Percentiles rank a stretch among this genome's conserved stretches.
These are phyloP conservation scores for Aspergillus spinulosporus DNA, from an alignment of 2,329 filamentous ascomycete species.

Conservation along the genomic window DNA sequence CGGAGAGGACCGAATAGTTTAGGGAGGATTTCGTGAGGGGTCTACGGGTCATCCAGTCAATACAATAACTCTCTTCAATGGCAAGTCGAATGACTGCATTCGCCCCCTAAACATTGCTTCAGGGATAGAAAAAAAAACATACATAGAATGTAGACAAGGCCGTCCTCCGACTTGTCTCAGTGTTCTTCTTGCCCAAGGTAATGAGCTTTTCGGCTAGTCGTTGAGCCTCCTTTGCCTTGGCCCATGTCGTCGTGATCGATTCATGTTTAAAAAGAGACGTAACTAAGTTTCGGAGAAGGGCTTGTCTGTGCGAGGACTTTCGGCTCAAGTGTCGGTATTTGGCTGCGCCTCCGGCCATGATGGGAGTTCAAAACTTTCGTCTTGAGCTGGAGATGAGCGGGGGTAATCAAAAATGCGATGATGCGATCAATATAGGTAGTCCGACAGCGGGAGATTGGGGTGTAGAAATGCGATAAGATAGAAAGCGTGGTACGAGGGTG, in stretches of 20 bases:
- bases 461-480: neutral
- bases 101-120: neutral
- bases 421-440: neutral
- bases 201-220: constrained; percentile 91
- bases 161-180: constrained; percentile 71
- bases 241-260: constrained; percentile 90
- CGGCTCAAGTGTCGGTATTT: constrained; percentile 90
- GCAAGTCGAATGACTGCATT: neutral
- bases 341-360: constrained; percentile 80
- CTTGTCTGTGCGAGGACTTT: constrained; percentile 81
- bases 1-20: constrained; percentile 86
- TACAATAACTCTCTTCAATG: neutral
- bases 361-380: constrained; percentile 1
- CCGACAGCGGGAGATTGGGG: neutral
- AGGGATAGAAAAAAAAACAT: constrained; percentile 36
- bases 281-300: constrained; percentile 91
- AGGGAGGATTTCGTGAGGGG: constrained; percentile 57
- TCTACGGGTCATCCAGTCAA: constrained; percentile 27
- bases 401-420: too few relatives aligned
- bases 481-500: neutral
- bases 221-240: constrained; percentile 97
- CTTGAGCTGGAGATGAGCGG: neutral
- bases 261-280: constrained; percentile 93
- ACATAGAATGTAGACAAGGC: constrained; percentile 87
- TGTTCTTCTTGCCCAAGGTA: constrained; percentile 90